A percentile compares a stretch with the other conserved stretches of the same genome.
These are phyloP conservation scores for Cinnamomum micranthum DNA, from an alignment of 164 flowering plant genomes.

Conservation along the genomic window DNA sequence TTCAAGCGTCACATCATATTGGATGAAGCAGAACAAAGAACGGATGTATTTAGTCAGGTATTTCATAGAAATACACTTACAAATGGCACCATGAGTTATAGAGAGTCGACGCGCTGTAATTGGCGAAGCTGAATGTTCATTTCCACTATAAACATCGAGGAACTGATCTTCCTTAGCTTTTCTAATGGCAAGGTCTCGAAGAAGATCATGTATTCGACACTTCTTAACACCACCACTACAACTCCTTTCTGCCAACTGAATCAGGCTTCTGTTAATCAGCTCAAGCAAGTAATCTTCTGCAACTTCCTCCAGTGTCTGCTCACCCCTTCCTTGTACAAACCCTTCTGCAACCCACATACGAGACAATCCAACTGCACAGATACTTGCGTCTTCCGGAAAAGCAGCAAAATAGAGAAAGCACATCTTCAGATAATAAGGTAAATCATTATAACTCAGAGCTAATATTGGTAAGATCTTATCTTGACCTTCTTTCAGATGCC, in stretches of 20 bases:
- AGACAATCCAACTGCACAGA: background rate
- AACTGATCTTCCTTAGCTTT: background rate
- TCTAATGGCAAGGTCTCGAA: background rate
- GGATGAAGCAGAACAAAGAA: background rate
- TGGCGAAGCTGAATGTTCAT: background rate
- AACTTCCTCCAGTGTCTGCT: slow-evolving; percentile 17
- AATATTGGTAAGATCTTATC: background rate
- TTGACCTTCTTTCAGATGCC: background rate
- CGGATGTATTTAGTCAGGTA: background rate
- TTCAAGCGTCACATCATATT: too few species aligned
- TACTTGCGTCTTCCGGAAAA: slow-evolving; percentile 5
- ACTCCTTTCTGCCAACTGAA: slow-evolving; percentile 39
- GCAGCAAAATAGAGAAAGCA: slow-evolving; percentile 12
- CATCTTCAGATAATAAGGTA: slow-evolving; percentile 15
- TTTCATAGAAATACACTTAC: background rate
- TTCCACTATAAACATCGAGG: background rate
- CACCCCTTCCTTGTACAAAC: background rate
- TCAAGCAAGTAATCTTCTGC: slow-evolving; percentile 43
- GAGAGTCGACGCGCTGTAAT: background rate
- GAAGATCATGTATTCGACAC: slow-evolving; percentile 42
- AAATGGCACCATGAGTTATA: background rate
- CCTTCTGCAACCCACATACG: slow-evolving; percentile 9
- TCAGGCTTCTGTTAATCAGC: slow-evolving; percentile 36
- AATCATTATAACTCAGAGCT: slow-evolving; percentile 15
- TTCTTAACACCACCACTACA: slow-evolving; percentile 26